Base-by-base conservation (phyloP, 768 basidiomycete genomes). In the Tricholoma saponaceum region DNA sequence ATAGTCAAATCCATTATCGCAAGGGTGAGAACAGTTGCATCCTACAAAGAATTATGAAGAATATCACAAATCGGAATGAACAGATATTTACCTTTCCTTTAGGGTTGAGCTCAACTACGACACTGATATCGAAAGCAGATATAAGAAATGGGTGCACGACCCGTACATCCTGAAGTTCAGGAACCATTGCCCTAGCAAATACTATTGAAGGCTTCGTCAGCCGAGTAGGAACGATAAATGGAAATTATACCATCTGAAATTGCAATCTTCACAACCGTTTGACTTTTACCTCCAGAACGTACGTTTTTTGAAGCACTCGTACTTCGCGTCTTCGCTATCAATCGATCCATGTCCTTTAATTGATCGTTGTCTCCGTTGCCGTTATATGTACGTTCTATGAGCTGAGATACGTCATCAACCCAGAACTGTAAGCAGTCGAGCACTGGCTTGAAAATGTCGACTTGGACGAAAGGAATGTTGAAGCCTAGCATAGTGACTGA, bases 401-500 rank as follows among this genome's bases (percentile, higher is more conserved):
- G 79, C 64, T 90, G 92, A n/a, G 85, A 74, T 25, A 86, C 68
- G 66, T 98, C 95, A 66, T 99, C 97, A 6, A 86, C 87, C 79
- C 89, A 92, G 65, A 87, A 88, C 69, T 98, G 94, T 16, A 98
- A 69, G 12, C 83, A 82, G 66, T 98, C 92, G 7, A 95, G 70
- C 1, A 76, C 59, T 5, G 72, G 65, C 69, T 98, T 96, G 9
- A 82, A 77, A 50, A 93, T 63, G 37, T 82, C 73, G 10, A 80
- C 68, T 63, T 82, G 73, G n/a, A 89, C 69, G 4, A 86, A 85
- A 13, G 93, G 92, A 13, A 95, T 68, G 41, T 76, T 71, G 5
- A 78, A 37, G 51, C 63, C 72, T 33, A 78, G 53, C 0, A 71
- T 71, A 13, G 69, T 55, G 25, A 69, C 60, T 16, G 69, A 55